Evolutionary conservation across 2,329 filamentous ascomycete species (phyloP).

Genomic region (Parastagonospora nodorum): DNA sequence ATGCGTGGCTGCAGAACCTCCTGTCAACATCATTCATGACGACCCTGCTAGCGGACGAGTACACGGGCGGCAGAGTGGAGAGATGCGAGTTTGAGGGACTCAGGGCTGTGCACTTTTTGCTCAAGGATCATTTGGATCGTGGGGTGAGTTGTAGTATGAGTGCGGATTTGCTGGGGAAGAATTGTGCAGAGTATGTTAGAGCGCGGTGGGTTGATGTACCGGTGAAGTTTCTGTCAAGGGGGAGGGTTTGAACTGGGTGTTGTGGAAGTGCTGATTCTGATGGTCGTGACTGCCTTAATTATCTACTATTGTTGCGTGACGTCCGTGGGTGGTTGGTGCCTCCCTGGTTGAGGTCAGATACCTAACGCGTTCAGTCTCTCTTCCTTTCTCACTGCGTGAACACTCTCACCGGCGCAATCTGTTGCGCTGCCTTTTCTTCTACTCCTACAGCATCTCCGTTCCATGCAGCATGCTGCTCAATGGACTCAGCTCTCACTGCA

Average conservation of each 20-base stretch:
- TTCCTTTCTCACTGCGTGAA: too few relatives aligned
- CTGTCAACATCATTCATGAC: conserved; percentile 33
- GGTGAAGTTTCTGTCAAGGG: conserved; percentile 26
- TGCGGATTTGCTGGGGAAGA: conserved; percentile 35
- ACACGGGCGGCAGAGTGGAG: conserved; percentile 28
- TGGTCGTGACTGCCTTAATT: too few relatives aligned
- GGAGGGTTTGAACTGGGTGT: conserved; percentile 15
- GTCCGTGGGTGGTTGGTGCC: too few relatives aligned
- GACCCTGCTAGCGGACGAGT: conserved; percentile 33
- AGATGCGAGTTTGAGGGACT: conserved; percentile 29
- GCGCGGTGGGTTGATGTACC: conserved; percentile 26
- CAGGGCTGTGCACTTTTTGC: conserved; percentile 30
- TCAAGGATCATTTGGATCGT: conserved; percentile 32
- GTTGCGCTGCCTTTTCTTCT: too few relatives aligned
- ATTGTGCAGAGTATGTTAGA: conserved; percentile 34
- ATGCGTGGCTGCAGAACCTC: conserved; percentile 37
- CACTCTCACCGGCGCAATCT: too few relatives aligned
- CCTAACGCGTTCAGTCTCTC: too few relatives aligned
- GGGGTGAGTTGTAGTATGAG: conserved; percentile 31
- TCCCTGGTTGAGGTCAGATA: too few relatives aligned
- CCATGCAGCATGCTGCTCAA: not conserved
- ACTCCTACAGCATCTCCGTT: too few relatives aligned
- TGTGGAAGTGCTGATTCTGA: not conserved
- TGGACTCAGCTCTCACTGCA: not conserved
- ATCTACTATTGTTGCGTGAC: too few relatives aligned